phyloP scores from a whole-genome alignment of 371 early-diverging fungal species.

The Lichtheimia corymbifera region DNA sequence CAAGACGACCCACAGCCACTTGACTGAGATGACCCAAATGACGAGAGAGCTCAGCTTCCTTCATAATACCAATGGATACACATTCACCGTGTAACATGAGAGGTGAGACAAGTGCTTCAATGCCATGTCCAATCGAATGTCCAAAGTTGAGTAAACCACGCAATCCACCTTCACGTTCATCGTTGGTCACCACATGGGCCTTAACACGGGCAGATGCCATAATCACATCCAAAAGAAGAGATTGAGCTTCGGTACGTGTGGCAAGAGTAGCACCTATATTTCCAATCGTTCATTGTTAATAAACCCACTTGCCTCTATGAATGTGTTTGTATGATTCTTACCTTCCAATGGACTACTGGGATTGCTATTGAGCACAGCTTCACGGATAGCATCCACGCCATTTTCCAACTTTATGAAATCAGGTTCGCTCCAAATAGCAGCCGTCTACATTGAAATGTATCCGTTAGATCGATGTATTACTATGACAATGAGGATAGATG shows the following conservation, averaged over 20 bases:
- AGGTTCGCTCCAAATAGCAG: constrained; percentile 87
- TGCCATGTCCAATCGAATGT: constrained; percentile 95
- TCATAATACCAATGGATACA: constrained; percentile 92
- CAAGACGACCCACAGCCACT: constrained; percentile 88
- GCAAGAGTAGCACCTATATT: constrained; percentile 58
- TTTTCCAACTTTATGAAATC: constrained; percentile 91
- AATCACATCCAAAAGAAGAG: constrained; percentile 80
- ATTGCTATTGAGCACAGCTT: constrained; percentile 65
- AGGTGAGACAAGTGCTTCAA: constrained; percentile 92
- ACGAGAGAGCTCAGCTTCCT: constrained; percentile 93
- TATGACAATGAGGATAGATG: neutral
- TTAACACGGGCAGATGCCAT: constrained; percentile 90
- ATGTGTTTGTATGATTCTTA: constrained; percentile 14
- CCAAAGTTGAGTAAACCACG: constrained; percentile 97
- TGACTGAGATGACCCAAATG: constrained; percentile 85
- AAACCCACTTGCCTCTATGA: neutral
- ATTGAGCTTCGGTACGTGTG: constrained; percentile 65
- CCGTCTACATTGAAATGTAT: constrained; percentile 57
- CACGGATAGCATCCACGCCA: constrained; percentile 74
- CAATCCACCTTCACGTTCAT: constrained; percentile 94
- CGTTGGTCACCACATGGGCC: constrained; percentile 92
- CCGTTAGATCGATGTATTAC: neutral
- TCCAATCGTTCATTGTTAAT: neutral
- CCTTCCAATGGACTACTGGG: constrained; percentile 54
- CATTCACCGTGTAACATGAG: constrained; percentile 96